Base-by-base conservation (phyloP, 495 filamentous ascomycete species). In the Penicillium herquei region DNA sequence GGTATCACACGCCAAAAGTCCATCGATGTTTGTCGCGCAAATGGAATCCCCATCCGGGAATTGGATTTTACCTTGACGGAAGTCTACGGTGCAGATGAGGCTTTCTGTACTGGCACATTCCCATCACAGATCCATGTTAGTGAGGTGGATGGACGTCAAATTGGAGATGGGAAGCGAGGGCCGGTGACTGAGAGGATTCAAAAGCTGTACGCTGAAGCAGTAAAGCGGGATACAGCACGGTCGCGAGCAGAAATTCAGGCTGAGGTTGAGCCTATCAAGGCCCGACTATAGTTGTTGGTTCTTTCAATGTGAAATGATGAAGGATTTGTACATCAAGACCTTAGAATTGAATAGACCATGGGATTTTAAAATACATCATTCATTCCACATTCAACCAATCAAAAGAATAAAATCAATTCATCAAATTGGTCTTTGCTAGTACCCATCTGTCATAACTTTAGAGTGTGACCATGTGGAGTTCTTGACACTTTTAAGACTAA, bases 1-100 rank as follows among this genome's bases (percentile, higher is more conserved):
- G 44, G 44, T 11, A 47, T 47, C 44, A 47, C 44, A 7, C 44
- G 44, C 31, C 44, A 47, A 47, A 47, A 47, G 26, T 26, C 44
- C 12, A 47, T 47, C 13, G 44, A 47, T 31, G 44, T 47, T 47
- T 47, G 44, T 31, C 44, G 44, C 2, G 16, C 44, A n/a, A 47
- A 47, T 47, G 44, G 44, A 1, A 47, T 47, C n/a, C 17, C 26
- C 31, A 11, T 47, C 13, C 17, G 12, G 2, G 44, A 47, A 14
- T 32, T 30, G 17, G 44, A 47, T 17, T 47, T 47, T 11, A 47
- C 13, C 26, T 18, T 47, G 9, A 47, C 44, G 26, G 44, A 47
- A 18, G 44, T 47, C 17, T 47, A 47, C 18, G 44, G 44, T 12
- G 44, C 44, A 9, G 44, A 47, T 14, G 44, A 47, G 18, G 44